Conservation (phyloP, 768 basidiomycete species). For the Amanita phalloides region DNA sequence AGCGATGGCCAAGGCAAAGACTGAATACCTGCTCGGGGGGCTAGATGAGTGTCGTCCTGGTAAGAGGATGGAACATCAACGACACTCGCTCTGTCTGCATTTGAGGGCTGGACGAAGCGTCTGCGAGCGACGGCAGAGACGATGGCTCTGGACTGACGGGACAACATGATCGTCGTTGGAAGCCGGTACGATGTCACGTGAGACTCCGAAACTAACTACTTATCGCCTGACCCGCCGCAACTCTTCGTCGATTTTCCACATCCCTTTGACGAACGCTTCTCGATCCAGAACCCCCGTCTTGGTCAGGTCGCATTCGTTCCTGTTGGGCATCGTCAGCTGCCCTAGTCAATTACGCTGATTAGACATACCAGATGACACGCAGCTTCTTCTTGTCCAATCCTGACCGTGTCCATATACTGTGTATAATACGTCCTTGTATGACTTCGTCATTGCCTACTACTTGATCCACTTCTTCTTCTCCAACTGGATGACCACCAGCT, state of each 20-base stretch:
- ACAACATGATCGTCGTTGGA: slow-evolving; percentile 35
- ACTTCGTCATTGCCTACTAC: slow-evolving; percentile 30
- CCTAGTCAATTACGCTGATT: neutral
- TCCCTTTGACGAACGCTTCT: slow-evolving; percentile 62
- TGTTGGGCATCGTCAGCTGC: slow-evolving; percentile 15
- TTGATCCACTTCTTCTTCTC: slow-evolving; percentile 19
- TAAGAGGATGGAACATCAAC: slow-evolving; percentile 73
- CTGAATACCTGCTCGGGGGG: slow-evolving; percentile 55
- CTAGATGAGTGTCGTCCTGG: slow-evolving; percentile 56
- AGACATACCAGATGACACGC: slow-evolving; percentile 54
- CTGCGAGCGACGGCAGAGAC: slow-evolving; percentile 27
- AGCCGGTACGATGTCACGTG: neutral
- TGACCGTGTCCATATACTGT: slow-evolving; percentile 53
- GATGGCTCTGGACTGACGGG: slow-evolving; percentile 25
- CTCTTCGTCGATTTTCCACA: slow-evolving; percentile 85
- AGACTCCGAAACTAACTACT: no score
- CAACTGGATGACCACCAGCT: slow-evolving; percentile 18
- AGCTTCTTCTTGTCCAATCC: slow-evolving; percentile 42
- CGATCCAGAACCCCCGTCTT: slow-evolving; percentile 47
- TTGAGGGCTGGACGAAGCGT: slow-evolving; percentile 71
- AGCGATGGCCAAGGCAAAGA: neutral
- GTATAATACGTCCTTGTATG: slow-evolving; percentile 47
- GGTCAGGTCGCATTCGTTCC: slow-evolving; percentile 61
- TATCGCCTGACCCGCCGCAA: slow-evolving; percentile 31
- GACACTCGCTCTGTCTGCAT: slow-evolving; percentile 72